A percentile compares a stretch with the other conserved stretches of the same genome.
Conservation (phyloP, 192 early-diverging fungal species). For the Coemansia sp. region DNA sequence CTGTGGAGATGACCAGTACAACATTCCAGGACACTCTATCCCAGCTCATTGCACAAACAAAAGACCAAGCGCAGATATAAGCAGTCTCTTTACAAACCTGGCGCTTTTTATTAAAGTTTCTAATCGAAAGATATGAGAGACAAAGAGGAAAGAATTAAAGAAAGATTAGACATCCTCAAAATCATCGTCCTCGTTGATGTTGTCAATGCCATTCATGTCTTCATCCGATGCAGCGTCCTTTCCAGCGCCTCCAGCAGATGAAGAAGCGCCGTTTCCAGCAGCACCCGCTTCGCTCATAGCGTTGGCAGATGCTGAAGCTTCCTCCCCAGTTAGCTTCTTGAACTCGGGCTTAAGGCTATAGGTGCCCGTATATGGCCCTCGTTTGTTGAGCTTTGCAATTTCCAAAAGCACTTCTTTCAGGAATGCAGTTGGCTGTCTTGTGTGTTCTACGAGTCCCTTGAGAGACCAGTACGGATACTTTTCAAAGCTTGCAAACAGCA, state of each 20-base stretch:
- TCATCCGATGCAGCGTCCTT: neutral
- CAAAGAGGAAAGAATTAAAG: neutral
- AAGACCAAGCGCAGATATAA: conserved; percentile 4
- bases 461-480: conserved; percentile 81
- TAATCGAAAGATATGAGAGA: neutral
- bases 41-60: conserved; percentile 27
- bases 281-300: conserved; percentile 25
- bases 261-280: conserved; percentile 3
- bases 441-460: conserved; percentile 79
- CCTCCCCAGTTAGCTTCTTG: conserved; percentile 43
- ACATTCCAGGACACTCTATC: conserved; percentile 32
- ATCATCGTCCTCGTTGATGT: conserved; percentile 51
- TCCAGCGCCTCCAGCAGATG: conserved; percentile 2
- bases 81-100: neutral
- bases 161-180: conserved; percentile 50
- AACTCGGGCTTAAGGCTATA: conserved; percentile 90
- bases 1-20: conserved; percentile 39
- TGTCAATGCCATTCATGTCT: conserved; percentile 24
- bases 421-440: conserved; percentile 77
- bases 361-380: conserved; percentile 75
- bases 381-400: conserved; percentile 79
- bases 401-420: conserved; percentile 83
- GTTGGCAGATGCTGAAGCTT: conserved; percentile 18
- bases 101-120: neutral
- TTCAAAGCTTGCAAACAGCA: conserved; percentile 81